Percentiles rank a stretch among this genome's conserved stretches.
These are phyloP conservation scores for Ramaria rubella DNA, from an alignment of 768 basidiomycete species.

Conservation along the genomic window DNA sequence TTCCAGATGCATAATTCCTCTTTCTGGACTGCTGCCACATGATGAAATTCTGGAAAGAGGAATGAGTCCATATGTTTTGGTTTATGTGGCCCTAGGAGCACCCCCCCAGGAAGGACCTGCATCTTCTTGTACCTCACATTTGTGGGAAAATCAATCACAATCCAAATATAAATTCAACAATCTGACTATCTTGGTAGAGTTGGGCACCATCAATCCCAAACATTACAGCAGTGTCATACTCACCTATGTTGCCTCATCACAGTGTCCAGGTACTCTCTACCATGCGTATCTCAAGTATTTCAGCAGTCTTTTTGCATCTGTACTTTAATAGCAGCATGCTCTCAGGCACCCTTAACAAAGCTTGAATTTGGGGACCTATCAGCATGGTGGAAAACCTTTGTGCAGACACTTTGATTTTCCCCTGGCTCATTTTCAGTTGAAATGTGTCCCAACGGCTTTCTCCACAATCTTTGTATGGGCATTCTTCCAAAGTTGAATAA, in stretches of 20 bases:
- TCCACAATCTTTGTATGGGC: conserved; percentile 13
- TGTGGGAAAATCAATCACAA: conserved; percentile 20
- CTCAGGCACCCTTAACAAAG: conserved; percentile 8
- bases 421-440: background rate
- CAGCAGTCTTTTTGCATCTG: background rate
- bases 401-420: conserved; percentile 8
- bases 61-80: conserved; percentile 27
- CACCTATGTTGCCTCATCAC: conserved; percentile 13
- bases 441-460: conserved; percentile 10
- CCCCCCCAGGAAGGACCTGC: conserved; percentile 22
- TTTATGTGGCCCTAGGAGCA: conserved; percentile 17
- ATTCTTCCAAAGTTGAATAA: conserved; percentile 11
- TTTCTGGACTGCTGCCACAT: no score
- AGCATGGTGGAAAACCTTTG: conserved; percentile 16
- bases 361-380: conserved; percentile 16
- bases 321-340: conserved; percentile 14
- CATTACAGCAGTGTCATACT: conserved; percentile 12
- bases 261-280: conserved; percentile 15
- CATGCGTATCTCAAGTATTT: conserved; percentile 7
- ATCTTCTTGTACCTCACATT: conserved; percentile 27
- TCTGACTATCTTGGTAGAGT: conserved; percentile 25
- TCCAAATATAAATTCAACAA: conserved; percentile 29
- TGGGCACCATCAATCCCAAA: conserved; percentile 25
- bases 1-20: no score
- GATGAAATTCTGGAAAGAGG: no score